These are phyloP conservation scores for Spergularia bocconei DNA, from an alignment of 148 eudicot species.

Conservation along the genomic window DNA sequence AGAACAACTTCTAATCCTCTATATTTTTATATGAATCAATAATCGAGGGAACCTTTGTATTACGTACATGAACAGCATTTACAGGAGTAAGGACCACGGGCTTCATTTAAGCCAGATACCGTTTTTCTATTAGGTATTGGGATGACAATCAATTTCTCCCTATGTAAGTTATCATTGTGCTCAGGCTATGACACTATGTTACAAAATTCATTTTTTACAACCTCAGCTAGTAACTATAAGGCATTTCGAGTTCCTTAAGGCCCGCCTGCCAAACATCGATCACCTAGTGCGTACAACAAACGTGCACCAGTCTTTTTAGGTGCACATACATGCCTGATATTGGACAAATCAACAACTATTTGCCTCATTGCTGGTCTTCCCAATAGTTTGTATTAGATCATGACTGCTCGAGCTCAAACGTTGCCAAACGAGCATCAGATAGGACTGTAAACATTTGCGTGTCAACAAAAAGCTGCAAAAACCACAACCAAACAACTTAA, in stretches of 20 bases:
- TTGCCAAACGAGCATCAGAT: slow-evolving; percentile 70
- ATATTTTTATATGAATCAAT: not conserved
- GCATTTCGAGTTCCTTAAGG: not conserved
- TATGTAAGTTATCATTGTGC: slow-evolving; percentile 10
- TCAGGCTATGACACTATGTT: slow-evolving; percentile 27
- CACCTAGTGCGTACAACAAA: slow-evolving; percentile 13
- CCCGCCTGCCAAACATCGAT: not conserved
- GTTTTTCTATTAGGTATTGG: not conserved
- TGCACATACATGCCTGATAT: slow-evolving; percentile 2
- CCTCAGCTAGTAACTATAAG: not conserved
- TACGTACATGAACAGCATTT: slow-evolving; percentile 16
- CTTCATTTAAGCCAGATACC: slow-evolving; percentile 15
- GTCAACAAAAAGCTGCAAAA: slow-evolving; percentile 81
- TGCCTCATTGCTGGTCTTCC: slow-evolving; percentile 7
- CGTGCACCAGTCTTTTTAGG: slow-evolving; percentile 8
- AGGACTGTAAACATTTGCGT: slow-evolving; percentile 83
- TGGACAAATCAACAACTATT: not conserved
- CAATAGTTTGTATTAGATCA: not conserved
- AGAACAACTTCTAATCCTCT: not conserved
- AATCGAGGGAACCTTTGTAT: not conserved
- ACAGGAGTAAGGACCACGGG: slow-evolving; percentile 22
- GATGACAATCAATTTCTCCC: slow-evolving; percentile 12
- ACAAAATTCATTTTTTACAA: slow-evolving; percentile 33
- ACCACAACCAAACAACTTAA: not conserved
- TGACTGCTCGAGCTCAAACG: slow-evolving; percentile 49